Percentiles rank a stretch among this genome's conserved stretches.
Conservation (phyloP, 768 basidiomycete genomes). For the Leccinum arenicola region DNA sequence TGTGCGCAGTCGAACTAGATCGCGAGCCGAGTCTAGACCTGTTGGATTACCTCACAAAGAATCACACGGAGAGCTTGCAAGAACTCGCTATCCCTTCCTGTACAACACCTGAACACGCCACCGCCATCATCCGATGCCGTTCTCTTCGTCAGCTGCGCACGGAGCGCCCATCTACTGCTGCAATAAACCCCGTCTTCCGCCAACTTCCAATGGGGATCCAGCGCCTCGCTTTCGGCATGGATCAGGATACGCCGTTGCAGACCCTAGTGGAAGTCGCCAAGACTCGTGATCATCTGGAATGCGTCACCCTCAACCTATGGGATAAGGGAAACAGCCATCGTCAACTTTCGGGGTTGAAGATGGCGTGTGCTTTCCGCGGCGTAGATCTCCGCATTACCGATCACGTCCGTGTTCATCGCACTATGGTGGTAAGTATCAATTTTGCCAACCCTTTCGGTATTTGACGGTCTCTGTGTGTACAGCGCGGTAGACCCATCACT, state of each 20-base stretch:
- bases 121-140: slow-evolving; percentile 45
- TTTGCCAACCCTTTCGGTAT: slow-evolving; percentile 9
- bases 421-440: slow-evolving; percentile 43
- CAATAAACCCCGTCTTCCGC: slow-evolving; percentile 41
- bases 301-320: slow-evolving; percentile 55
- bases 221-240: slow-evolving; percentile 60
- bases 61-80: slow-evolving; percentile 47
- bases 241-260: slow-evolving; percentile 52
- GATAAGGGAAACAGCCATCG: slow-evolving; percentile 48
- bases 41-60: slow-evolving; percentile 51
- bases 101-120: slow-evolving; percentile 44
- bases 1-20: slow-evolving; percentile 55
- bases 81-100: slow-evolving; percentile 60
- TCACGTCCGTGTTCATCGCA: slow-evolving; percentile 53
- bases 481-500: slow-evolving; percentile 21
- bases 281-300: slow-evolving; percentile 39
- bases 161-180: slow-evolving; percentile 49
- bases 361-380: slow-evolving; percentile 62
- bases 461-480: slow-evolving; percentile 9
- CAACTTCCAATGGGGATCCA: slow-evolving; percentile 47
- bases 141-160: slow-evolving; percentile 53
- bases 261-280: slow-evolving; percentile 56
- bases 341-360: slow-evolving; percentile 52
- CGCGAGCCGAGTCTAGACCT: slow-evolving; percentile 56
- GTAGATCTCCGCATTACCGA: slow-evolving; percentile 50